These are phyloP conservation scores for Plantago rigida DNA, from an alignment of 305 asterid species.

Conservation along the genomic window DNA sequence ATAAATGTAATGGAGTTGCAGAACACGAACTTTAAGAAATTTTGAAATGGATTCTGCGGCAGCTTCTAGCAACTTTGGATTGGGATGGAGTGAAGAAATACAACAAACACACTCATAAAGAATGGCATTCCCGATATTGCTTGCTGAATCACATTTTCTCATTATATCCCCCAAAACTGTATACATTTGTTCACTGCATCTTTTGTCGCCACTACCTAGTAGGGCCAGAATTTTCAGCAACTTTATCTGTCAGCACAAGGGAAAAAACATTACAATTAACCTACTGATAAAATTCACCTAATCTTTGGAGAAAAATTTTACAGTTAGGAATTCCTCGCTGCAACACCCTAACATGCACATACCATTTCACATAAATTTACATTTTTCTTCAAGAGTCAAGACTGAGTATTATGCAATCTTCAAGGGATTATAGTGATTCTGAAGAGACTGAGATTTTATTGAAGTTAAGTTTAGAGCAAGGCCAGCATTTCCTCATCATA, in stretches of 20 bases:
- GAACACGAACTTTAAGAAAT: slow-evolving; percentile 65
- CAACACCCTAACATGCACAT: slow-evolving; percentile 12
- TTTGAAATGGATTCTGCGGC: slow-evolving; percentile 93
- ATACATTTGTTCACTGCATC: slow-evolving; percentile 91
- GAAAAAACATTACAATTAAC: slow-evolving; percentile 8
- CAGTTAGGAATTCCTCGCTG: slow-evolving; percentile 16
- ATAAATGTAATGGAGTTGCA: slow-evolving; percentile 14
- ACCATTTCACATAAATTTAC: slow-evolving; percentile 21
- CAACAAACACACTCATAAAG: slow-evolving; percentile 90
- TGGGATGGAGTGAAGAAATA: slow-evolving; percentile 79
- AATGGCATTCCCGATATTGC: slow-evolving; percentile 91
- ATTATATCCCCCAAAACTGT: slow-evolving; percentile 75
- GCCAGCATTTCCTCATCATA: too few relatives aligned
- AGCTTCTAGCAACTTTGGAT: slow-evolving; percentile 83
- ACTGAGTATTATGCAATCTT: not conserved
- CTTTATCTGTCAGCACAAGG: slow-evolving; percentile 57
- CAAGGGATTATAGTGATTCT: not conserved
- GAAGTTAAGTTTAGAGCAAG: not conserved
- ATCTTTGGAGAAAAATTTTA: slow-evolving; percentile 1
- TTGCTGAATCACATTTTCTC: slow-evolving; percentile 72
- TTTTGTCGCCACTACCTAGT: slow-evolving; percentile 82
- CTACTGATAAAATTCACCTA: slow-evolving; percentile 1
- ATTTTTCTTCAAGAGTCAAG: slow-evolving; percentile 6
- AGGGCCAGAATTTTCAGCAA: slow-evolving; percentile 73
- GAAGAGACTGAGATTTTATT: not conserved